These are phyloP conservation scores for Claviceps paspali DNA, from an alignment of 2,329 filamentous ascomycete species.

Conservation along the genomic window DNA sequence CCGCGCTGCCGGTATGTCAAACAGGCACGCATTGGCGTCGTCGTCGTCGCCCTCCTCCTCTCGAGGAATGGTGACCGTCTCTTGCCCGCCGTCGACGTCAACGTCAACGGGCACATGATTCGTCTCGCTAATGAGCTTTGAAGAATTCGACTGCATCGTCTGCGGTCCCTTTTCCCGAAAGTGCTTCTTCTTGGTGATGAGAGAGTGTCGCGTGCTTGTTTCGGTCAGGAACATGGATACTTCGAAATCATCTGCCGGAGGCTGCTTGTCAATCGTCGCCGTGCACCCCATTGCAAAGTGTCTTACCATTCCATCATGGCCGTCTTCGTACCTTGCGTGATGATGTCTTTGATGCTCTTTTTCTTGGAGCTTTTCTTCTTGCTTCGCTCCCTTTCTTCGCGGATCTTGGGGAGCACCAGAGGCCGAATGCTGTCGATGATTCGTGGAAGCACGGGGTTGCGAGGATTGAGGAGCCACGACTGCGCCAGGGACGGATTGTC, in stretches of 20 bases:
- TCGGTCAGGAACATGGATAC: slow-evolving; percentile 89
- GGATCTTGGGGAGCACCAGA: slow-evolving; percentile 75
- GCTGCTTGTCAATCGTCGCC: no score
- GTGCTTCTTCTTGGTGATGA: slow-evolving; percentile 73
- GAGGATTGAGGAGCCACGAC: slow-evolving; percentile 69
- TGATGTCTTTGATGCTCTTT: slow-evolving; percentile 74
- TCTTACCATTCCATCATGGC: no score
- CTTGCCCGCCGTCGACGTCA: slow-evolving; percentile 21
- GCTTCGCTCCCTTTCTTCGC: slow-evolving; percentile 57
- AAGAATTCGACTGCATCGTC: slow-evolving; percentile 45
- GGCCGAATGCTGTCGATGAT: slow-evolving; percentile 78
- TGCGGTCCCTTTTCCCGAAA: slow-evolving; percentile 44
- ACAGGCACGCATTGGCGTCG: slow-evolving; percentile 12
- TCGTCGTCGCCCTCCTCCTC: slow-evolving; percentile 33
- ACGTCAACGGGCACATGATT: slow-evolving; percentile 39
- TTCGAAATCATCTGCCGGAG: slow-evolving; percentile 69
- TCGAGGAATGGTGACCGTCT: slow-evolving; percentile 17
- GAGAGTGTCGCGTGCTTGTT: slow-evolving; percentile 66
- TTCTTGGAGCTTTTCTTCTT: slow-evolving; percentile 55
- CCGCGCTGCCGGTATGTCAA: slow-evolving; percentile 20
- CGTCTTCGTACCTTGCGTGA: slow-evolving; percentile 67
- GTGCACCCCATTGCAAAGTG: no score
- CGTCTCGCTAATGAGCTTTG: slow-evolving; percentile 41
- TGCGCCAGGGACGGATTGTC: slow-evolving; percentile 74
- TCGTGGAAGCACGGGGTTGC: slow-evolving; percentile 60